Base-by-base conservation (phyloP, 148 eudicot species). In the Amaranthus cruentus region DNA sequence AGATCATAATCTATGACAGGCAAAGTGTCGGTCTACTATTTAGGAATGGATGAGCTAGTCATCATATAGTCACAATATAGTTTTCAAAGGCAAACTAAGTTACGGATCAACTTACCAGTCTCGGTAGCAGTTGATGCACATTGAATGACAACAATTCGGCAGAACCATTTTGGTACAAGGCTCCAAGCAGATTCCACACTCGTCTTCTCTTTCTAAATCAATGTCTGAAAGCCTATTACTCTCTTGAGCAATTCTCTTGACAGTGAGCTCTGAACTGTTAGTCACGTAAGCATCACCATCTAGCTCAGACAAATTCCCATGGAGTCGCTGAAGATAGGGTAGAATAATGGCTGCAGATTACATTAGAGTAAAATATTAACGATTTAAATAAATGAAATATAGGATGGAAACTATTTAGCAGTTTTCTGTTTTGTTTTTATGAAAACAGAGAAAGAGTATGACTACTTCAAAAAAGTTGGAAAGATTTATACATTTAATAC, bases 141-240 rank as follows among this genome's bases (percentile, higher is more conserved):
- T 88, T 44, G 89, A 88, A 68, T 88, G 92, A 68, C 88, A 88
- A 65, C 89, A 88, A 66, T 83, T 84, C 5, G 92, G 89, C 77
- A 88, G 81, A 48, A 88, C 89, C 76, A 88, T 83, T 79, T 86
- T 86, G 58, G 92, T 84, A 84, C 92, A 86, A 52, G 92, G 89
- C 75, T 88, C 89, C 71, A 88, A 81, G 85, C 92, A 88, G 68
- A 88, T 88, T 76, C 92, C 92, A 76, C 91, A 88, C 74, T 88
- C 91, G 15, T 82, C 87, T 81, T 88, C 91, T 76, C 89, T 86
- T 65, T 84, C 88, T 1, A 65, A 74, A 73, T 88, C 87, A 48
- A 68, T 66, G 52, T 84, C 88, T 67, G 70, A 67, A 28, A 67
- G 70, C 76, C 74, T 81, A 60, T 72, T 83, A 21, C 79, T 81